Percentiles rank a stretch among this genome's conserved stretches.
These are phyloP conservation scores for Wallacemonas collosoma DNA, from an alignment of 208 protist species.

Conservation along the genomic window DNA sequence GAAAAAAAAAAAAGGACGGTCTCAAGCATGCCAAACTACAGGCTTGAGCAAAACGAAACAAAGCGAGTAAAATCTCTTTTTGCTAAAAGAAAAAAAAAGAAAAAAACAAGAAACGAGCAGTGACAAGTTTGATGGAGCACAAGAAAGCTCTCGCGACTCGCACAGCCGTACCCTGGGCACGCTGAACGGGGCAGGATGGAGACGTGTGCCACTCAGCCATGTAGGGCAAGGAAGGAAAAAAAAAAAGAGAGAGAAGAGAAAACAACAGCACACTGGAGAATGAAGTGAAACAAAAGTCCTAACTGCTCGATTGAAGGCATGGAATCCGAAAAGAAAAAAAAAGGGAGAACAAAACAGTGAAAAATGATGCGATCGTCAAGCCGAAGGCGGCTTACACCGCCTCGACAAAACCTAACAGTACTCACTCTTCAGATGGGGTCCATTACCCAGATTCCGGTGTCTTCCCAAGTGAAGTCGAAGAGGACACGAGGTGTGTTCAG, in stretches of 20 bases:
- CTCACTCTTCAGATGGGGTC: too few relatives aligned
- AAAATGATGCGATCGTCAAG: neutral
- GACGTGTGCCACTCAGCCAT: too few relatives aligned
- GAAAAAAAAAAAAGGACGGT: too few relatives aligned
- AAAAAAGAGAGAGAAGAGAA: constrained; percentile 11
- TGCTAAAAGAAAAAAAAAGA: constrained; percentile 11
- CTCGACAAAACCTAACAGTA: neutral
- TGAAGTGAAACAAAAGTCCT: neutral
- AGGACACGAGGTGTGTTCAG: too few relatives aligned
- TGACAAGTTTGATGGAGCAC: neutral
- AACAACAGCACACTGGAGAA: neutral
- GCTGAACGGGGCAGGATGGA: too few relatives aligned
- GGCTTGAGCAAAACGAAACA: too few relatives aligned
- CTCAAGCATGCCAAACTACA: too few relatives aligned
- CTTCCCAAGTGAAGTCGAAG: too few relatives aligned
- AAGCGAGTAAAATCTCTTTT: too few relatives aligned
- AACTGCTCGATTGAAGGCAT: too few relatives aligned
- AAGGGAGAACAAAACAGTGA: constrained; percentile 7
- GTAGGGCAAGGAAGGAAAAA: neutral
- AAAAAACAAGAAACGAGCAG: neutral
- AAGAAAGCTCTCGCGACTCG: neutral
- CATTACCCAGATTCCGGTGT: too few relatives aligned
- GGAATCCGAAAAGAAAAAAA: constrained; percentile 16
- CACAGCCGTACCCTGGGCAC: too few relatives aligned
- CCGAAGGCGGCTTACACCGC: neutral